These are phyloP conservation scores for Lecanicillium sp. DNA, from an alignment of 2,329 filamentous ascomycete genomes.

Conservation along the genomic window DNA sequence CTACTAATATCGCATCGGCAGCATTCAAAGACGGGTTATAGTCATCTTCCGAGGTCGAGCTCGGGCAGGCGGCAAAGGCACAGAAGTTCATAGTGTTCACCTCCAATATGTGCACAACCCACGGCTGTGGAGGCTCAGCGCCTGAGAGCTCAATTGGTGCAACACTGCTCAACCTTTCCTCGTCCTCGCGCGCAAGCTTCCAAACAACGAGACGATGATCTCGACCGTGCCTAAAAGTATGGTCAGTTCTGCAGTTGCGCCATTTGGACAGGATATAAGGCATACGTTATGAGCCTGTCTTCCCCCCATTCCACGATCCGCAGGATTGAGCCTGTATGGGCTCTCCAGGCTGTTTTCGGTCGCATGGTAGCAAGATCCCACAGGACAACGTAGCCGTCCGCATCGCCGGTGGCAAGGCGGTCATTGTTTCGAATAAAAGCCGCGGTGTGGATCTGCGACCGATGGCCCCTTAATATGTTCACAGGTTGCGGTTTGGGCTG, in stretches of 20 bases:
- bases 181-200: constrained; percentile 58
- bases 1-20: constrained; percentile 51
- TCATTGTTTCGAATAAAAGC: constrained; percentile 66
- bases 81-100: constrained; percentile 97
- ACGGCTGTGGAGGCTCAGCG: constrained; percentile 55
- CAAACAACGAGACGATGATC: constrained; percentile 84
- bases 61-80: constrained; percentile 59
- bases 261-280: no score
- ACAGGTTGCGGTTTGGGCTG: constrained; percentile 30
- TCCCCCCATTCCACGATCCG: constrained; percentile 63
- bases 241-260: neutral
- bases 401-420: constrained; percentile 78
- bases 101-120: constrained; percentile 74
- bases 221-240: constrained; percentile 64
- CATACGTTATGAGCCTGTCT: constrained; percentile 75
- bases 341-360: constrained; percentile 76
- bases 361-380: constrained; percentile 83
- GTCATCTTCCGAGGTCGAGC: constrained; percentile 13
- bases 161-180: constrained; percentile 55
- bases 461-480: constrained; percentile 76
- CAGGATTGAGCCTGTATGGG: constrained; percentile 71
- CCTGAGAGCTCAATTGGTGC: constrained; percentile 61
- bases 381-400: constrained; percentile 78
- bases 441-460: constrained; percentile 69
- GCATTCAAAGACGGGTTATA: constrained; percentile 1